Evolutionary conservation across 2,329 filamentous ascomycete species (phyloP).

Genomic region (Lachnellula arida): DNA sequence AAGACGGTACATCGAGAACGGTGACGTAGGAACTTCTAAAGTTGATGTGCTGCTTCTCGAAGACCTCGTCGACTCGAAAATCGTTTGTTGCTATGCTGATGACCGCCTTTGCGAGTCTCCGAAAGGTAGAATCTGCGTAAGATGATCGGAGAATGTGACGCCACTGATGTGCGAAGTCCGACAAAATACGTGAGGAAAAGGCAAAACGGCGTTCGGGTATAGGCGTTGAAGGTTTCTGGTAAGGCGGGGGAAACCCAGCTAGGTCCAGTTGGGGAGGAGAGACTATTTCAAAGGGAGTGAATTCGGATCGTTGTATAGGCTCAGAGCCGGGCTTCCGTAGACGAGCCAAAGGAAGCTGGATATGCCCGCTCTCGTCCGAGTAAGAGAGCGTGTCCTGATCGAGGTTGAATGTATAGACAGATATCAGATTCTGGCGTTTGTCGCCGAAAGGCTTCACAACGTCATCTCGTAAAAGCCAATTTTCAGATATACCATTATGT

Average conservation of each 20-base stretch:
- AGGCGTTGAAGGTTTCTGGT: conserved; percentile 1
- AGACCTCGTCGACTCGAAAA: conserved; percentile 7
- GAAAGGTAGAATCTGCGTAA: conserved; percentile 12
- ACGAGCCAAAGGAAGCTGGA: conserved; percentile 2
- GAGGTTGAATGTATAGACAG: conserved; percentile 12
- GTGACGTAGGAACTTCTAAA: conserved; percentile 5
- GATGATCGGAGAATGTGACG: conserved; percentile 12
- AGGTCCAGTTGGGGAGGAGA: not conserved
- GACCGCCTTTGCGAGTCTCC: conserved; percentile 10
- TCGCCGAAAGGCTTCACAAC: conserved; percentile 13
- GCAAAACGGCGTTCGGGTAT: conserved; percentile 1
- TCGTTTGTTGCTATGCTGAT: conserved; percentile 9
- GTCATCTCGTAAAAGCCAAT: conserved; percentile 7
- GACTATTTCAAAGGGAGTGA: not conserved
- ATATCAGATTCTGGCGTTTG: conserved; percentile 6
- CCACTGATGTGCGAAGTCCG: conserved; percentile 15
- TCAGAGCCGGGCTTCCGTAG: not conserved
- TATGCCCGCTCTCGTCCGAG: not conserved
- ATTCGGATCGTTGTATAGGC: not conserved
- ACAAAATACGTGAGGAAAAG: conserved; percentile 8
- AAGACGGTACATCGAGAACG: conserved; percentile 4
- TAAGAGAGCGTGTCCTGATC: conserved; percentile 5
- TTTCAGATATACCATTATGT: not conserved
- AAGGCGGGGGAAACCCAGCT: conserved; percentile 3
- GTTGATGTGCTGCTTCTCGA: not conserved